Evolutionary conservation across 139 green algal genomes (phyloP), one percentile per base, ranked within the genome.

Genomic region (Zygnema circumcarinatum): DNA sequence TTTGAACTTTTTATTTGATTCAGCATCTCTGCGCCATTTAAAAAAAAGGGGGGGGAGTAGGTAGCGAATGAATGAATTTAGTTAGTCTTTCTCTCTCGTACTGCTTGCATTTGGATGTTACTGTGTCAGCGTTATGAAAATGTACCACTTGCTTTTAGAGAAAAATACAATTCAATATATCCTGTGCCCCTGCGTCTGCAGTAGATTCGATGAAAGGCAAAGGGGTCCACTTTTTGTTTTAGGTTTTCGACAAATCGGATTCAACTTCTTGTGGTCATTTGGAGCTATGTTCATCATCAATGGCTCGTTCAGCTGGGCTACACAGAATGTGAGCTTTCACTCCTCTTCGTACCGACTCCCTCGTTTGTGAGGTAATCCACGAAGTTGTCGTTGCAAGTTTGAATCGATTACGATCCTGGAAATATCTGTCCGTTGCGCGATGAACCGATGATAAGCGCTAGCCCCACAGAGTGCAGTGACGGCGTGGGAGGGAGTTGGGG

Each of bases 261-360:
- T 87, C 83, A 91, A 91, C 69, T 42, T 86, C 11, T 75, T 90
- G 32, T 35, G 88, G 62, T 90, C 83, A 20, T 40, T 87, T 83
- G 16, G 84, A 0, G 52, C 31, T 16, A 84, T 75, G 29, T 38
- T 91, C 3, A 75, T 91, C 67, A 90, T 91, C 81, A 83, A 91
- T 29, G 22, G 29, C 20, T 62, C 33, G 56, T 85, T 91, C 81
- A 89, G 81, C 67, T 91, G 82, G 40, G 75, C 74, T 62, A 91
- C 87, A 29, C 87, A 81, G 16, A 82, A 91, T 53, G 87, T 90
- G 38, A 79, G 85, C 76, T 0, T 25, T 1, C 79, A n/a, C 20
- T 79, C 16, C 40, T 79, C 20, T 22, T 39, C 33, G 20, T 20
- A 35, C 72, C 21, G 22, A 35, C 72, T 32, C 16, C 20, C 38